phyloP scores from a whole-genome alignment of 2,329 filamentous ascomycete genomes.

The Alternaria hordeiaustralica region DNA sequence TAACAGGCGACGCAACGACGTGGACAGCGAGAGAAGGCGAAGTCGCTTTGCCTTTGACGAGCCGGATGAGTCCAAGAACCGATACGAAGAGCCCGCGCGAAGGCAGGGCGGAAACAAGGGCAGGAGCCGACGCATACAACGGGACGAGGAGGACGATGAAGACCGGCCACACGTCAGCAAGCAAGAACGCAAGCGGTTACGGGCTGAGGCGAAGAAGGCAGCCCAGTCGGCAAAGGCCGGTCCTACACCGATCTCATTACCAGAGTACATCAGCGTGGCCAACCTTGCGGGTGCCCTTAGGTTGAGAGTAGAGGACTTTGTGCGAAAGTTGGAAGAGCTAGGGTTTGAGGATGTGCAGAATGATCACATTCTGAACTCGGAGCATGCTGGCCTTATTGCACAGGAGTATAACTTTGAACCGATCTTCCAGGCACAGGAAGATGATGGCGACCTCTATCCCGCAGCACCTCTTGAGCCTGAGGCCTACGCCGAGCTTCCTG shows the following conservation, averaged over 20 bases:
- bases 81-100: constrained; percentile 41
- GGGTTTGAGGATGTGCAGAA: constrained; percentile 86
- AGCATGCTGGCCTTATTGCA: constrained; percentile 87
- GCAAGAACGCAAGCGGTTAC: constrained; percentile 41
- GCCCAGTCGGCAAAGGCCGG: constrained; percentile 35
- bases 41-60: constrained; percentile 36
- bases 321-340: constrained; percentile 80
- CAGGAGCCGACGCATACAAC: constrained; percentile 29
- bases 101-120: constrained; percentile 25
- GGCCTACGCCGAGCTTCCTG: constrained; percentile 72
- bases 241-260: constrained; percentile 69
- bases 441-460: constrained; percentile 75
- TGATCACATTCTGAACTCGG: constrained; percentile 87
- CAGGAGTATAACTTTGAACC: constrained; percentile 94
- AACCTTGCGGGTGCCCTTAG: constrained; percentile 79
- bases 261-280: constrained; percentile 89
- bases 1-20: constrained; percentile 22
- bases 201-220: constrained; percentile 45
- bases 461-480: constrained; percentile 54
- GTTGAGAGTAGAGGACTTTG: constrained; percentile 73
- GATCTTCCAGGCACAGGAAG: constrained; percentile 68
- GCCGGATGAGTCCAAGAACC: constrained; percentile 27
- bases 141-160: constrained; percentile 34
- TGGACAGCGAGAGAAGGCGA: constrained; percentile 30
- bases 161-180: constrained; percentile 28